Evolutionary conservation across 1,284 basidiomycete species (phyloP), one percentile per base, ranked within the genome.

Genomic region (Pseudozyma thailandica): DNA sequence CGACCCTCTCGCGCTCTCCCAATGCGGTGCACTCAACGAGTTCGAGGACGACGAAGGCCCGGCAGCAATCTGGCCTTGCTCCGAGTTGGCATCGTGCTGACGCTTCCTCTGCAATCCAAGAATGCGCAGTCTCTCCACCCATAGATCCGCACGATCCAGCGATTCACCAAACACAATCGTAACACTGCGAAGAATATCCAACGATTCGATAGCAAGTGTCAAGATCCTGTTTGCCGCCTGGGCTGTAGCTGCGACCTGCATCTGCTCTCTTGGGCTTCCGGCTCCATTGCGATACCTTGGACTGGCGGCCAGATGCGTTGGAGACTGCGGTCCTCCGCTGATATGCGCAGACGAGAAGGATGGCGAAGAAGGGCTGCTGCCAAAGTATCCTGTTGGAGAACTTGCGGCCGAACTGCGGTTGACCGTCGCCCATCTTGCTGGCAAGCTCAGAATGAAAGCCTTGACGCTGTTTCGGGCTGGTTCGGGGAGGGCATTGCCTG

Each of bases 121-220:
- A 16, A 78, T 66, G 35, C 75, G 57, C 13, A 81, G 66, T n/a
- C 79, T 63, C 57, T 80, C 78, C 8, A 90, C 91, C 74, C 84
- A 94, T 87, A 90, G 87, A 82, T 95, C 93, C 28, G 93, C 93
- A 50, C 90, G 86, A 77, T 94, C 92, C 78, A 95, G 85, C 66
- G 90, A 92, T 68, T 94, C 93, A 76, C 89, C 90, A 75, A 94
- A 91, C 20, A 94, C 91, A 2, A 88, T 87, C 9, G 92, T 92
- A 21, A 94, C 91, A 33, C 91, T 89, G 35, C 90, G 87, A 85
- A 95, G 89, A 90, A 94, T 94, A 79, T 94, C 92, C 82, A 95
- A 83, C 78, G 91, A 92, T 85, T 95, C 93, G 23, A 91, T 92
- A 18, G 93, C 92, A 10, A 95, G 88, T 10, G 90, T 89, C 74